Conservation (phyloP, 176 grass and related monocot species). For the Zea luxurians region DNA sequence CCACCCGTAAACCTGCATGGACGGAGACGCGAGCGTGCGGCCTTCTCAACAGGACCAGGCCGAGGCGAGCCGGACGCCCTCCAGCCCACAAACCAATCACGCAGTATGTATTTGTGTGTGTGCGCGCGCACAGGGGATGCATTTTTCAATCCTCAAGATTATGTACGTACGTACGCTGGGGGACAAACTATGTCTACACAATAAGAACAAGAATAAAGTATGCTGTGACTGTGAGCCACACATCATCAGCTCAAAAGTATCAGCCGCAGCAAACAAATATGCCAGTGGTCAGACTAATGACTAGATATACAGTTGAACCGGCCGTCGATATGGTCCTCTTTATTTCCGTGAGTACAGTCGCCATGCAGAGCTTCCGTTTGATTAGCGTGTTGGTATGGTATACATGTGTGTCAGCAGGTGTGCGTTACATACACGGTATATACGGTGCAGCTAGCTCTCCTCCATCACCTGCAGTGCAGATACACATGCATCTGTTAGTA, state of each 20-base stretch:
- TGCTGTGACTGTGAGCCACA: constrained; percentile 39
- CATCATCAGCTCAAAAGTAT: constrained; percentile 33
- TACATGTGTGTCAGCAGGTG: constrained; percentile 31
- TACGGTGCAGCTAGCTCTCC: not conserved
- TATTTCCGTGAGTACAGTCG: constrained; percentile 39
- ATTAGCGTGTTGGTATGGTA: constrained; percentile 46
- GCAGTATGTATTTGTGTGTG: not conserved
- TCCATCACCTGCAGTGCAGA: constrained; percentile 36
- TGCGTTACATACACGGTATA: constrained; percentile 8
- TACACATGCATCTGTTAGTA: no score
- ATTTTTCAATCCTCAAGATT: constrained; percentile 3
- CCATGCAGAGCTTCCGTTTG: constrained; percentile 33
- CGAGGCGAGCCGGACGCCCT: no score
- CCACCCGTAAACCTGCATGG: no score
- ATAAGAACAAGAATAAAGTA: constrained; percentile 23
- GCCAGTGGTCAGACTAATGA: constrained; percentile 60
- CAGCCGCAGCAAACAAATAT: constrained; percentile 35
- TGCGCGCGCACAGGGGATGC: constrained; percentile 19
- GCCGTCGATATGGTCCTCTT: constrained; percentile 36
- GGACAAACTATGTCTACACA: constrained; percentile 21
- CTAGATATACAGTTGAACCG: constrained; percentile 48
- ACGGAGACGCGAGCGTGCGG: no score
- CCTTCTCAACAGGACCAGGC: no score
- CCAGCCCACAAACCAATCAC: no score
- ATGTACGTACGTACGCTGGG: constrained; percentile 23